Evolutionary conservation across 2,329 filamentous ascomycete genomes (phyloP).

Genomic region (Alternaria novae-zelandiae): DNA sequence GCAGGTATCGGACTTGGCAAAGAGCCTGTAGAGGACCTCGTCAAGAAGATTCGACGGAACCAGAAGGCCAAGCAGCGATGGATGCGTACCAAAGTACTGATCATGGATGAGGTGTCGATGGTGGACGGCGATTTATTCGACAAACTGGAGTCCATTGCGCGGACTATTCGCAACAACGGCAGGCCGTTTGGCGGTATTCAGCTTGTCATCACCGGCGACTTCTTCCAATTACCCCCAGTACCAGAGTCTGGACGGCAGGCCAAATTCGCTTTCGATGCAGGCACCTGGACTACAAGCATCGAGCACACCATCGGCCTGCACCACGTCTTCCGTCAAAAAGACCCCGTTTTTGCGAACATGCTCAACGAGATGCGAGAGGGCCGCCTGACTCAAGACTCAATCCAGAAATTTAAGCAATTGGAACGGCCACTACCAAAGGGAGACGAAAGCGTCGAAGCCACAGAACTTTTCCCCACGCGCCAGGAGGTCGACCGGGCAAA

Average conservation of each 20-base stretch:
- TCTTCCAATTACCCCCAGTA: conserved; percentile 95
- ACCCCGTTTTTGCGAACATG: conserved; percentile 89
- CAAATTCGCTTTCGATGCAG: conserved; percentile 92
- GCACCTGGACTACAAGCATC: conserved; percentile 90
- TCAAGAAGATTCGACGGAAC: conserved; percentile 91
- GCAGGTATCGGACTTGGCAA: conserved; percentile 94
- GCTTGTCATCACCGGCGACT: conserved; percentile 93
- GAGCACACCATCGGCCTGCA: conserved; percentile 95
- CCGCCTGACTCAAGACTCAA: conserved; percentile 75
- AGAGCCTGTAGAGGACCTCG: conserved; percentile 77
- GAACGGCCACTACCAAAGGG: conserved; percentile 67
- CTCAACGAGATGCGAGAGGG: conserved; percentile 97
- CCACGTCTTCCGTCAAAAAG: conserved; percentile 94
- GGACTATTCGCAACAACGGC: conserved; percentile 86
- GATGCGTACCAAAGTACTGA: conserved; percentile 83
- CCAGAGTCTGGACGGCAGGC: conserved; percentile 75
- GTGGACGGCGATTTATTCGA: conserved; percentile 97
- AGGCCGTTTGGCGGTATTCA: conserved; percentile 96
- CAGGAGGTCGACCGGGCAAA: conserved; percentile 90
- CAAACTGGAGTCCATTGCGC: conserved; percentile 88
- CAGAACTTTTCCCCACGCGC: conserved; percentile 92
- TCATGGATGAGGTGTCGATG: conserved; percentile 98
- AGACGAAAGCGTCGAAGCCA: conserved; percentile 80
- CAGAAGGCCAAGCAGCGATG: conserved; percentile 87
- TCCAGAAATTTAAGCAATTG: conserved; percentile 76